These are phyloP conservation scores for Plenodomus biglobosus DNA, from an alignment of 2,329 filamentous ascomycete species.

Conservation along the genomic window DNA sequence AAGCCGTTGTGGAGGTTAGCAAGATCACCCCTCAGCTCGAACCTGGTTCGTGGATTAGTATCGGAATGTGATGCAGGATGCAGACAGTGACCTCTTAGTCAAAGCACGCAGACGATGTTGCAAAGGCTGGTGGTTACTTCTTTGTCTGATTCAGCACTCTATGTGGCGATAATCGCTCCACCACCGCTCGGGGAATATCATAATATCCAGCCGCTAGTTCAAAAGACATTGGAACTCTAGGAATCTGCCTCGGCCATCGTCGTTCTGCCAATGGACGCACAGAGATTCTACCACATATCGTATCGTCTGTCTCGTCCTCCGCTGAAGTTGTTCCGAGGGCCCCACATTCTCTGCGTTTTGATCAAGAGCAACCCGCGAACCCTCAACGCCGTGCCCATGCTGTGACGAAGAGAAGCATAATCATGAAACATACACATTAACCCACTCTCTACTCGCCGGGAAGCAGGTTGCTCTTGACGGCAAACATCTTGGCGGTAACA, in stretches of 20 bases:
- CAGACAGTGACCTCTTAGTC: constrained; percentile 1
- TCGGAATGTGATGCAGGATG: not conserved
- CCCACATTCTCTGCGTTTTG: not conserved
- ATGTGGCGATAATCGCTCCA: constrained; percentile 17
- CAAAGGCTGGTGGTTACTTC: constrained; percentile 22
- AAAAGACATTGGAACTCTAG: not conserved
- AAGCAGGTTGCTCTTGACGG: constrained; percentile 72
- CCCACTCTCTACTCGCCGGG: constrained; percentile 52
- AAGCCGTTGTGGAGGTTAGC: not conserved
- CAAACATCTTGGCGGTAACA: constrained; percentile 97
- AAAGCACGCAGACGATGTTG: constrained; percentile 10
- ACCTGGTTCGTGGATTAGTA: constrained; percentile 1
- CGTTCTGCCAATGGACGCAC: not conserved
- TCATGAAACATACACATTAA: constrained; percentile 28
- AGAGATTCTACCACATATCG: not conserved
- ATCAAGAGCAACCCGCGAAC: constrained; percentile 25
- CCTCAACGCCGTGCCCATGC: constrained; percentile 46
- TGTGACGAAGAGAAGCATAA: constrained; percentile 39
- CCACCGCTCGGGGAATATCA: constrained; percentile 18
- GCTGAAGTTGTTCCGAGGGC: not conserved
- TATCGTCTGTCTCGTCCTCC: constrained; percentile 8
- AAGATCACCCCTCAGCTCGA: not conserved
- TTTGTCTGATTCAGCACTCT: constrained; percentile 32
- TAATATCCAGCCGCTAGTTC: not conserved
- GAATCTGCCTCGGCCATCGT: not conserved